phyloP scores from a whole-genome alignment of 164 flowering plant species.

The Stephania japonica region DNA sequence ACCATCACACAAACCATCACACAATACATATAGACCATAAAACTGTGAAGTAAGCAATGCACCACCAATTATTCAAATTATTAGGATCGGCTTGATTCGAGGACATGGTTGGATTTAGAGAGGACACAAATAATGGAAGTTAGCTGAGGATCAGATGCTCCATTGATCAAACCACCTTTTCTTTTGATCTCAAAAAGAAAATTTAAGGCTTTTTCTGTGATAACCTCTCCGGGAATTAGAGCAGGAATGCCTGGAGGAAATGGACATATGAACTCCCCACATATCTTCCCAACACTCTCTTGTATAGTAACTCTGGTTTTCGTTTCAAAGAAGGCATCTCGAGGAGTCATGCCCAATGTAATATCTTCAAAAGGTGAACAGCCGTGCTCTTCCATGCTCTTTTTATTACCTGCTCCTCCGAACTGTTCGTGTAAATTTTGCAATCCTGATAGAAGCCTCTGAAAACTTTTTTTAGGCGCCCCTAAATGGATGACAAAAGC shows the following conservation, averaged over 20 bases:
- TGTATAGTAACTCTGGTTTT: conserved; percentile 29
- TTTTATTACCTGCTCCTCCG: neutral
- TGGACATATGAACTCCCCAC: conserved; percentile 52
- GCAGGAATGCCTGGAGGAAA: conserved; percentile 59
- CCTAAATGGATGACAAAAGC: conserved; percentile 35
- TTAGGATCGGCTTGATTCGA: too few species aligned
- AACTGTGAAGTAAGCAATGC: too few species aligned
- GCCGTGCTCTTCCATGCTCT: neutral
- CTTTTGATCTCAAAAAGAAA: conserved; percentile 33
- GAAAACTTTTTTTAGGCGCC: conserved; percentile 28
- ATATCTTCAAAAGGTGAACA: conserved; percentile 30
- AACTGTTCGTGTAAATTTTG: conserved; percentile 20
- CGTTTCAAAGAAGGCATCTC: conserved; percentile 71
- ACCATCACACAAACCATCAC: too few species aligned
- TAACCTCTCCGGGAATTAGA: conserved; percentile 42
- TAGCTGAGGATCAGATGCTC: conserved; percentile 47
- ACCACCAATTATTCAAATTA: too few species aligned
- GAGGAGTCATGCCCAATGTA: conserved; percentile 38
- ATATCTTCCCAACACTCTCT: conserved; percentile 41
- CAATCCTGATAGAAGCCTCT: conserved; percentile 34
- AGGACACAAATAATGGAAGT: conserved; percentile 32
- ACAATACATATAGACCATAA: too few species aligned
- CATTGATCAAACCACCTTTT: conserved; percentile 38
- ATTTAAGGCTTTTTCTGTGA: conserved; percentile 34
- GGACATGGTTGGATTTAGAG: neutral